Evolutionary conservation across 495 filamentous ascomycete genomes (phyloP).

Genomic region (Lepraria neglecta): DNA sequence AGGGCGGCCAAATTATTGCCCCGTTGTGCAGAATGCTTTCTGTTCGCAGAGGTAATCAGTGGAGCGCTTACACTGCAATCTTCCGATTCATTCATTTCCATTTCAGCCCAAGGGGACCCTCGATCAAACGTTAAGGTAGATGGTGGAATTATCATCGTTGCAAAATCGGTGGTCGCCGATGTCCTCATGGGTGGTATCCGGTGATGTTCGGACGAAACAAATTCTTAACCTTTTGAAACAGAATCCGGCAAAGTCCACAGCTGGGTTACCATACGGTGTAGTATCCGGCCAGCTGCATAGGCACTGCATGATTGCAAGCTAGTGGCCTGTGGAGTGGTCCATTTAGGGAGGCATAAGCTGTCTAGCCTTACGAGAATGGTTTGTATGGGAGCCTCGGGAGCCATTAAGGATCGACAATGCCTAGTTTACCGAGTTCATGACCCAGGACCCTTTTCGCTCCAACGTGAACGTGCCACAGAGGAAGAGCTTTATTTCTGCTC

Average conservation of each 20-base stretch:
- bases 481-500: neutral
- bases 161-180: slow-evolving; percentile 3
- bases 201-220: neutral
- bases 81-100: slow-evolving; percentile 1
- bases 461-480: neutral
- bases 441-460: too few species aligned
- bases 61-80: slow-evolving; percentile 7
- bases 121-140: neutral
- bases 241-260: neutral
- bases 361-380: slow-evolving; percentile 2
- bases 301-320: neutral
- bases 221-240: neutral
- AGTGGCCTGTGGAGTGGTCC: neutral
- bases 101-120: neutral
- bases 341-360: neutral
- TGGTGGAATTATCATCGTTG: neutral
- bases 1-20: slow-evolving; percentile 4
- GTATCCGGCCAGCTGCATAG: slow-evolving; percentile 1
- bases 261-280: neutral
- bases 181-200: neutral
- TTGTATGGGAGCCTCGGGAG: neutral
- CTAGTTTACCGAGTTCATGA: neutral
- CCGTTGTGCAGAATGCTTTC: neutral
- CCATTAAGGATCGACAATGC: neutral
- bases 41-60: neutral